Base-by-base conservation (phyloP, 805 yeast species). In the Pichia kluyveri region DNA sequence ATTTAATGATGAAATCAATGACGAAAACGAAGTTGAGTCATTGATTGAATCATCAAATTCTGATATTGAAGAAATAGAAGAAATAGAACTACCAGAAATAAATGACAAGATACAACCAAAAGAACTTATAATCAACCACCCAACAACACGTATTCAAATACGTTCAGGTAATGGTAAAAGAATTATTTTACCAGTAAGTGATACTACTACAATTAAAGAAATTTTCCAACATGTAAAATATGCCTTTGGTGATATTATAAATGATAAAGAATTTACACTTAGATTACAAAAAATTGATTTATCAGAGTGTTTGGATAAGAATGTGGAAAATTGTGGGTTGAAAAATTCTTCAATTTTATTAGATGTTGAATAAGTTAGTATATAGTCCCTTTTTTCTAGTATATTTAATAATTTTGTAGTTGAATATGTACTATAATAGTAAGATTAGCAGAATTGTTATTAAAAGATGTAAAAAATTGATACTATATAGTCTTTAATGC, bases 161-260 rank as follows among this genome's bases (percentile, higher is more conserved):
- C 73, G 96, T 50, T 76, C 86, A 30, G 93, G 90, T 17, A 51
- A 83, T 57, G 97, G 98, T n/a, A 75, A 80, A 42, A 72, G 97
- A 49, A 67, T 83, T 12, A 83, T 91, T 11, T 82, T 87, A 51
- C 76, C 86, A 49, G 85, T 91, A 56, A 65, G 67, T 9, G 58
- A 75, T 11, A 62, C 67, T 4, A 95, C 86, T 54, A 69, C 73
- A 4, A 87, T 93, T 0, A 50, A 69, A 4, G 63, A 61, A 1
- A 62, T 93, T 1, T 93, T 76, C 62, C 83, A 80, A 56, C 78
- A 77, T 60, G 76, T 84, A 27, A 91, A 91, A 63, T 69, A 68
- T 38, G 74, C 76, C 9, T 68, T 85, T 38, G 71, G 70, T 6
- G 69, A 67, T 44, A 67, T 72, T 7, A 41, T 63, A 9, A 57